A percentile compares a stretch with the other conserved stretches of the same genome.
These are phyloP conservation scores for Capsella rubella DNA, from an alignment of 441 rosid genomes.

Conservation along the genomic window DNA sequence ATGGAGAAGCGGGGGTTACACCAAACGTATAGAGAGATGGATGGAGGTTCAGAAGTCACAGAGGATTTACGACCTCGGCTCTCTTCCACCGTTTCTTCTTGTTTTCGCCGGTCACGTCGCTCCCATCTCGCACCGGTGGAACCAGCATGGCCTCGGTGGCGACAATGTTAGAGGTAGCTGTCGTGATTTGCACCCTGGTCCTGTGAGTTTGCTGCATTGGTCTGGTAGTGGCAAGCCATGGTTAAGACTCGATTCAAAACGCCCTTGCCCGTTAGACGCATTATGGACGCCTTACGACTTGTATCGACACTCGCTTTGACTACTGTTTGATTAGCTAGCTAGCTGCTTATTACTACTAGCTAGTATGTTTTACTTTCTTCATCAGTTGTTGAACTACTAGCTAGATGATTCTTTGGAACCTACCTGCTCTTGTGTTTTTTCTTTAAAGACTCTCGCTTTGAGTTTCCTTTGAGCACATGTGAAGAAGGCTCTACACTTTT, in stretches of 20 bases:
- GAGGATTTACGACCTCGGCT: conserved; percentile 86
- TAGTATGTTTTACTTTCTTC: conserved; percentile 25
- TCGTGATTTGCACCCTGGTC: conserved; percentile 87
- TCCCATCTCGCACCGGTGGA: conserved; percentile 91
- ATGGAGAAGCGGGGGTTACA: conserved; percentile 80
- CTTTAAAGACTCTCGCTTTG: conserved; percentile 11
- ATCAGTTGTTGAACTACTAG: conserved; percentile 38
- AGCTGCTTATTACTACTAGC: not conserved
- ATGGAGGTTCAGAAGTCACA: conserved; percentile 85
- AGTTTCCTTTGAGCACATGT: not conserved
- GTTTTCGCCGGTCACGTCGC: conserved; percentile 86
- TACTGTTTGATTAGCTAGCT: not conserved
- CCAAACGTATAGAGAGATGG: conserved; percentile 83
- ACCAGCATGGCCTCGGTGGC: conserved; percentile 89
- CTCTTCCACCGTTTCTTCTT: conserved; percentile 80
- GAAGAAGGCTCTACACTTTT: conserved; percentile 26
- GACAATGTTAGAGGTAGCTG: conserved; percentile 90
- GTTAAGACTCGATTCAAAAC: conserved; percentile 75
- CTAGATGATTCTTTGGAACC: not conserved
- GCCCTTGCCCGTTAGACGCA: conserved; percentile 75
- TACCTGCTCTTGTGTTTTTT: conserved; percentile 10
- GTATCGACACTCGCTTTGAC: conserved; percentile 54
- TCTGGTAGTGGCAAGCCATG: conserved; percentile 97
- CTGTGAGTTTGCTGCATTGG: conserved; percentile 89
- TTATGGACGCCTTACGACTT: conserved; percentile 85